Conservation (phyloP, 345 rosid species). For the Punica granatum region DNA sequence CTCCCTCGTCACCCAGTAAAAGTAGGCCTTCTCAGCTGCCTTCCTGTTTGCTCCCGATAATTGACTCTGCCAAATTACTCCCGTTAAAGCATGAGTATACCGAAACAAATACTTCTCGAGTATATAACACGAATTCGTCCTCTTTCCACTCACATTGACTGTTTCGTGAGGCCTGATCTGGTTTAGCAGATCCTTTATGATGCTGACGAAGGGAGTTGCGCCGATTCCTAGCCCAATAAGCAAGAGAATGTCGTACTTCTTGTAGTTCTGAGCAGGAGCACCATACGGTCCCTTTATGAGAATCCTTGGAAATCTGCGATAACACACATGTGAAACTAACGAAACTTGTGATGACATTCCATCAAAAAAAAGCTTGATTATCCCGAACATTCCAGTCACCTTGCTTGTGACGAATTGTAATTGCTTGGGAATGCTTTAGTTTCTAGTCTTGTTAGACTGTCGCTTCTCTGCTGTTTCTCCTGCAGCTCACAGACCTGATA, state of each 20-base stretch:
- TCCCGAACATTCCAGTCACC: conserved; percentile 11
- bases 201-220: conserved; percentile 97
- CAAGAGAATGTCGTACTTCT: conserved; percentile 60
- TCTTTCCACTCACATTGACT: conserved; percentile 22
- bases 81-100: background rate
- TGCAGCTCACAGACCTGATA: conserved; percentile 66
- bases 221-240: conserved; percentile 94
- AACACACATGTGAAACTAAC: background rate
- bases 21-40: conserved; percentile 82
- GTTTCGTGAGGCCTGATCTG: conserved; percentile 36
- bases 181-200: conserved; percentile 71
- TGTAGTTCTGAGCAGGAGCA: conserved; percentile 90
- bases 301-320: conserved; percentile 56
- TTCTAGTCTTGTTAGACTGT: conserved; percentile 58
- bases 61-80: background rate
- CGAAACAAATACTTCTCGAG: background rate
- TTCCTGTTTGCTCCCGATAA: conserved; percentile 15
- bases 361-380: too few relatives aligned
- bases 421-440: conserved; percentile 36
- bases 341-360: background rate
- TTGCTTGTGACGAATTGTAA: conserved; percentile 40
- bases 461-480: conserved; percentile 26
- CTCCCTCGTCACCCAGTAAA: conserved; percentile 96
- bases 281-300: conserved; percentile 85
- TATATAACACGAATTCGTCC: background rate